These are phyloP conservation scores for Ceratocystis huliohia DNA, from an alignment of 2,329 filamentous ascomycete genomes.

Conservation along the genomic window DNA sequence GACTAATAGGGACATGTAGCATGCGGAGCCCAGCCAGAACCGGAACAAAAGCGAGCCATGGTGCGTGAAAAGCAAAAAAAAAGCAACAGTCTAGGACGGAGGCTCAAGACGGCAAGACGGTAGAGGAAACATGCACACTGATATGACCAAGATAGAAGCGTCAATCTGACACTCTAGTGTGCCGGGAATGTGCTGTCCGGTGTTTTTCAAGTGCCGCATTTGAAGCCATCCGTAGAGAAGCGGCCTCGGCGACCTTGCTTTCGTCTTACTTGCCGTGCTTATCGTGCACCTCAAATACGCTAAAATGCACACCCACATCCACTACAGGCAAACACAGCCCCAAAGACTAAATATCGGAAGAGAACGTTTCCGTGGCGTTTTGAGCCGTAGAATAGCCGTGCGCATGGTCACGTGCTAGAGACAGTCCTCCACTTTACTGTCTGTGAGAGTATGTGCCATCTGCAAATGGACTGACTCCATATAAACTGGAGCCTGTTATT, in stretches of 20 bases:
- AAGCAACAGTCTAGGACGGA: too few species aligned
- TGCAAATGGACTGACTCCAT: not conserved
- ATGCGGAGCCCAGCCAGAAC: not conserved
- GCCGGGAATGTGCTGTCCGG: too few species aligned
- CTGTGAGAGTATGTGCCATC: too few species aligned
- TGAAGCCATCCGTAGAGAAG: too few species aligned
- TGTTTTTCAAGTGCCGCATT: too few species aligned
- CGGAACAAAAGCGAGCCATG: not conserved
- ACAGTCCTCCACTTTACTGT: not conserved
- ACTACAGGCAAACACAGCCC: not conserved
- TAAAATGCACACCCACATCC: not conserved
- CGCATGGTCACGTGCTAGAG: not conserved
- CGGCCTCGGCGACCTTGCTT: too few species aligned
- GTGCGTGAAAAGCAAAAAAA: not conserved
- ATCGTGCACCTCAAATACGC: not conserved
- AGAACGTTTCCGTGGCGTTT: constrained; percentile 14
- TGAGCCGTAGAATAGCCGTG: constrained; percentile 17
- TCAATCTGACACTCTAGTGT: too few species aligned
- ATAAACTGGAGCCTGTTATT: constrained; percentile 7
- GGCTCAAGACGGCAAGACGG: too few species aligned
- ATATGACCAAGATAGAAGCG: too few species aligned
- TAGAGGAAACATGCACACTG: too few species aligned
- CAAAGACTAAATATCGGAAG: constrained; percentile 8
- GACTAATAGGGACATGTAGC: not conserved
- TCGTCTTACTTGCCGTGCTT: too few species aligned